phyloP scores from a whole-genome alignment of 306 rosid genomes.

The Calophaca sinica region DNA sequence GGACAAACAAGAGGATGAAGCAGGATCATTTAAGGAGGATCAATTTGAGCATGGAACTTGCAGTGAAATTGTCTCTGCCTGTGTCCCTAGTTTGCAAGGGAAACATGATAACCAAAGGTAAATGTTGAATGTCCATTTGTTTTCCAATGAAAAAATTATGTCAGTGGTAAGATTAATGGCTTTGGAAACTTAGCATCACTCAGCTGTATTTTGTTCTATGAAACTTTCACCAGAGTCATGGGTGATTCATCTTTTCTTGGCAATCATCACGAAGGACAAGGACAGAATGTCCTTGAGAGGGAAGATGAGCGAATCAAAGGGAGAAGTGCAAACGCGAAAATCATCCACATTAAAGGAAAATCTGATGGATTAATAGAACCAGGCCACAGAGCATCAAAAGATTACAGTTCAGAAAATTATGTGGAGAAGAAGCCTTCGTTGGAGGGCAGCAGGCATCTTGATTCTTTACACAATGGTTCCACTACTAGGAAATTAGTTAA shows the following conservation, averaged over 20 bases:
- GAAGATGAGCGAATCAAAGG: slow-evolving; percentile 46
- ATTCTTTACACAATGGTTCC: slow-evolving; percentile 39
- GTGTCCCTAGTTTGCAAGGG: slow-evolving; percentile 44
- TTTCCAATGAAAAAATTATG: slow-evolving; percentile 36
- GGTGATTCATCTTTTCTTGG: slow-evolving; percentile 45
- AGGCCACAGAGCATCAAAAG: slow-evolving; percentile 40
- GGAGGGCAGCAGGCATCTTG: slow-evolving; percentile 26
- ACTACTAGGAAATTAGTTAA: slow-evolving; percentile 48
- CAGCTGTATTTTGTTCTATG: slow-evolving; percentile 24
- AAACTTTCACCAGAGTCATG: slow-evolving; percentile 45
- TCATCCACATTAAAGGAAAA: slow-evolving; percentile 11
- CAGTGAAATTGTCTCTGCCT: slow-evolving; percentile 44
- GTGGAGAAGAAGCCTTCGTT: slow-evolving; percentile 42
- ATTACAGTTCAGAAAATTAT: slow-evolving; percentile 41
- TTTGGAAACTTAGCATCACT: slow-evolving; percentile 43
- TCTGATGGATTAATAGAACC: slow-evolving; percentile 46
- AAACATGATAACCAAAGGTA: slow-evolving; percentile 56
- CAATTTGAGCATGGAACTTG: slow-evolving; percentile 50
- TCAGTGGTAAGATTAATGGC: slow-evolving; percentile 25
- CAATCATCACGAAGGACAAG: slow-evolving; percentile 55
- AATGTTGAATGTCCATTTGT: slow-evolving; percentile 38
- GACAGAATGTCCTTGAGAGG: slow-evolving; percentile 55
- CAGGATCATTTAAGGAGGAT: slow-evolving; percentile 46
- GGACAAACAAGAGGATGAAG: slow-evolving; percentile 43
- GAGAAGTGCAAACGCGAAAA: slow-evolving; percentile 45